phyloP scores from a whole-genome alignment of 805 yeast species.

The Teunomyces atbi region DNA sequence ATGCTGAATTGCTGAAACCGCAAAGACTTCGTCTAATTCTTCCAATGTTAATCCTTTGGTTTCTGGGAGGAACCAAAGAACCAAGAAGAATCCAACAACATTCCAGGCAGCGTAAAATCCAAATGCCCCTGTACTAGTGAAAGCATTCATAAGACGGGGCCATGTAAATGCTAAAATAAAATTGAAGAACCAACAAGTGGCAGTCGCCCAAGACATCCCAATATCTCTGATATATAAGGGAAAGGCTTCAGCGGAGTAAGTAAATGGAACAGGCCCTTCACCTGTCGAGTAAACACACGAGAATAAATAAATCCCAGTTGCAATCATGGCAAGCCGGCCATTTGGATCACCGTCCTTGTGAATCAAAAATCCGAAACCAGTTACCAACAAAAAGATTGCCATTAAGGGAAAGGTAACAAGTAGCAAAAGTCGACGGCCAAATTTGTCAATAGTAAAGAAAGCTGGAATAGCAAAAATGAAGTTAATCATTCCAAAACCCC shows the following conservation, averaged over 20 bases:
- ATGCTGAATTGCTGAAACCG: slow-evolving; percentile 55
- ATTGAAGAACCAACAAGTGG: slow-evolving; percentile 73
- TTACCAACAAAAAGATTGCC: slow-evolving; percentile 56
- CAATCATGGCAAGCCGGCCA: slow-evolving; percentile 64
- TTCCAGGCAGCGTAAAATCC: slow-evolving; percentile 91
- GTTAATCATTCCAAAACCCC: slow-evolving; percentile 84
- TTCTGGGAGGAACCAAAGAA: slow-evolving; percentile 70
- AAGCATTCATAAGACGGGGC: slow-evolving; percentile 67
- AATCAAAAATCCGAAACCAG: slow-evolving; percentile 75
- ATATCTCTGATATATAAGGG: slow-evolving; percentile 76
- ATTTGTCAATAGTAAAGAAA: slow-evolving; percentile 71
- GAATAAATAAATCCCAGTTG: slow-evolving; percentile 72
- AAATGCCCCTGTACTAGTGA: slow-evolving; percentile 81
- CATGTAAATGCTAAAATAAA: slow-evolving; percentile 71
- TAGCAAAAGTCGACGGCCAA: slow-evolving; percentile 66
- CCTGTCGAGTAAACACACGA: slow-evolving; percentile 77
- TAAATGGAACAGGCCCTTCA: slow-evolving; percentile 88
- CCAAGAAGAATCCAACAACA: slow-evolving; percentile 63
- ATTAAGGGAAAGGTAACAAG: slow-evolving; percentile 62
- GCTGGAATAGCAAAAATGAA: slow-evolving; percentile 84
- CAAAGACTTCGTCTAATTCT: slow-evolving; percentile 72
- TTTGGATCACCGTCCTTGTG: slow-evolving; percentile 38
- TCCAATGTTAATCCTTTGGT: slow-evolving; percentile 72
- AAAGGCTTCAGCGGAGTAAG: slow-evolving; percentile 83
- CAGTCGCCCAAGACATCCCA: slow-evolving; percentile 78